These are phyloP conservation scores for Tricholoma matsutake DNA, from an alignment of 768 basidiomycete genomes.

Conservation along the genomic window DNA sequence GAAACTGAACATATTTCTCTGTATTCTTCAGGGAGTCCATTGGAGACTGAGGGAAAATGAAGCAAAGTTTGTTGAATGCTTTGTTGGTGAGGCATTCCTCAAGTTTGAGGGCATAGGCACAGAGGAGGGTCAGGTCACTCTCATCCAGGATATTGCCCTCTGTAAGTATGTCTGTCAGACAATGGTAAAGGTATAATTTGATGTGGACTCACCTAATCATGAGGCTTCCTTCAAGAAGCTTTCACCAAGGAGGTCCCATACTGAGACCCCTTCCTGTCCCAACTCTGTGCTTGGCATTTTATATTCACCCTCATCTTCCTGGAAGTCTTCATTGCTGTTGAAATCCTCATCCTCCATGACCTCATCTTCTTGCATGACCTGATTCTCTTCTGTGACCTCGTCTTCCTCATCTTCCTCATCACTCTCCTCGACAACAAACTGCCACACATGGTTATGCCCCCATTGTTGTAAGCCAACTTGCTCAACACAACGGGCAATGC, in stretches of 20 bases:
- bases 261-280: not conserved
- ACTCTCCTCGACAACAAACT: not conserved
- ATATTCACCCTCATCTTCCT: not conserved
- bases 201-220: constrained; percentile 6
- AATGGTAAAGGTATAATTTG: too few species aligned
- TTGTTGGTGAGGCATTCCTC: constrained; percentile 22
- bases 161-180: too few species aligned
- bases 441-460: not conserved
- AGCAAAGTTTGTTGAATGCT: constrained; percentile 23
- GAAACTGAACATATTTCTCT: not conserved
- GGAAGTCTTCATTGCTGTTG: not conserved
- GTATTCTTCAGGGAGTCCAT: constrained; percentile 17
- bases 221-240: constrained; percentile 4
- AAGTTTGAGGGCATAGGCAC: constrained; percentile 6
- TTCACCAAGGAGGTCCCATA: constrained; percentile 1
- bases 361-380: not conserved
- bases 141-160: too few species aligned
- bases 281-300: not conserved
- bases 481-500: not conserved
- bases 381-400: not conserved
- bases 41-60: constrained; percentile 18
- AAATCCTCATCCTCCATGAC: not conserved
- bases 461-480: not conserved
- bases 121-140: too few species aligned
- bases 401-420: not conserved